Base-by-base conservation (phyloP, 2,329 filamentous ascomycete species). In the Alternaria arborescens region DNA sequence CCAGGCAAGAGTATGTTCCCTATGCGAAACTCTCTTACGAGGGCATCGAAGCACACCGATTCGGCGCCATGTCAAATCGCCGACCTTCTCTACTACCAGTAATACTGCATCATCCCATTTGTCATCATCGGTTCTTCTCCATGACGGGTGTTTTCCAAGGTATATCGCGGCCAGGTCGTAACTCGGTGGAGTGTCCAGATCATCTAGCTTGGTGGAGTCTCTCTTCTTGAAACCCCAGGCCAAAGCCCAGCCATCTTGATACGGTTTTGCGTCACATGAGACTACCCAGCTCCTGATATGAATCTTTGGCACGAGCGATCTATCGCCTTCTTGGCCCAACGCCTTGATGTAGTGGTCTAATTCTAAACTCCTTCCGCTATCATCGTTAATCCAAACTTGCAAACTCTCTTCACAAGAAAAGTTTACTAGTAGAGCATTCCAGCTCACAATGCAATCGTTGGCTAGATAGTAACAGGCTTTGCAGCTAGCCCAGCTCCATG, bases 401-500 rank as follows among this genome's bases (percentile, higher is more conserved):
- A 38, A 38, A 38, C 7, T 8, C 1, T 8, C 16, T 38, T 8
- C 7, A 7, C 34, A 38, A 16, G 16, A 38, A n/a, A 38, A n/a
- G 5, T n/a, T 0, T 3, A 14, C 32, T 34, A 12, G 32, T 14
- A 14, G 6, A 14, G 3, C 5, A 4, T 5, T 0, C 32, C 32
- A 34, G 32, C 10, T 6, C 5, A 24, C 1, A 22, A 0, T 1
- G 22, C 4, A 1, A 4, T 22, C 4, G 22, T 22, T 1, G 22
- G 1, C 6, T 24, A 1, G 22, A 24, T 24, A 5, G 1, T 24
- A 1, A 24, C 0, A 0, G 1, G 1, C 1, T 38, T 38, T 8
- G 7, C 7, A 14, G 24, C 16, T 38, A 7, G 34, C 16, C 34
- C 34, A 38, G 16, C 34, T 38, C 34, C 34, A 38, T 4, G 34